Evolutionary conservation across 2,329 filamentous ascomycete species (phyloP), one percentile per base, ranked within the genome.

Genomic region (Pyrenochaeta sp.): DNA sequence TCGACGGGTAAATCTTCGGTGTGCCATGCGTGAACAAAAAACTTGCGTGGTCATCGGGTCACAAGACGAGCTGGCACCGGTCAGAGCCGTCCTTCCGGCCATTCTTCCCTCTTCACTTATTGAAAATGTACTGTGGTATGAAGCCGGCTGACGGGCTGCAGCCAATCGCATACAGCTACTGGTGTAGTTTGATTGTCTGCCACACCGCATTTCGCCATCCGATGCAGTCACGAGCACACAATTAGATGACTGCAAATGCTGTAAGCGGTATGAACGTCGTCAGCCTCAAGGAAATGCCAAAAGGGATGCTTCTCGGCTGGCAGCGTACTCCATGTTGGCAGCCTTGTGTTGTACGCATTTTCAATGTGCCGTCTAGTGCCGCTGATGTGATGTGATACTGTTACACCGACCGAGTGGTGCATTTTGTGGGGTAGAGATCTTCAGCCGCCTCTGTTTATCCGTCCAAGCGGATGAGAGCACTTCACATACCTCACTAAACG

Each of bases 121-220:
- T 52, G 54, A 56, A 30, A 60, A 46, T 58, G 56, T 62, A 47
- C 19, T 19, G 19, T 19, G 19, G 19, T 19, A 19, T 57, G 52
- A 52, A 66, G 62, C 59, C 56, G 56, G 63, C 68, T 70, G 65
- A 69, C 62, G 50, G 56, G 50, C 51, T 51, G 61, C 65, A 58
- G 60, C 72, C 72, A 72, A 73, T 72, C 60, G 65, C 61, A 58
- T 50, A 59, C 28, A 10, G 58, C 61, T 62, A 52, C 59, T 54
- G 65, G 69, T 66, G 64, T 68, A 60, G 52, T 67, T 76, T 74
- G 66, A 74, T 74, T 75, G 72, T 68, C 61, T 73, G 67, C 72
- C 73, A 75, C 72, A 76, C 73, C 67, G 65, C 67, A 68, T 61
- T 61, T 63, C 60, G 58, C 47, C 54, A 45, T 53, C 61, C 59